A percentile compares a stretch with the other conserved stretches of the same genome.
These are phyloP conservation scores for Metrosideros polymorpha DNA, from an alignment of 441 rosid species.

Conservation along the genomic window DNA sequence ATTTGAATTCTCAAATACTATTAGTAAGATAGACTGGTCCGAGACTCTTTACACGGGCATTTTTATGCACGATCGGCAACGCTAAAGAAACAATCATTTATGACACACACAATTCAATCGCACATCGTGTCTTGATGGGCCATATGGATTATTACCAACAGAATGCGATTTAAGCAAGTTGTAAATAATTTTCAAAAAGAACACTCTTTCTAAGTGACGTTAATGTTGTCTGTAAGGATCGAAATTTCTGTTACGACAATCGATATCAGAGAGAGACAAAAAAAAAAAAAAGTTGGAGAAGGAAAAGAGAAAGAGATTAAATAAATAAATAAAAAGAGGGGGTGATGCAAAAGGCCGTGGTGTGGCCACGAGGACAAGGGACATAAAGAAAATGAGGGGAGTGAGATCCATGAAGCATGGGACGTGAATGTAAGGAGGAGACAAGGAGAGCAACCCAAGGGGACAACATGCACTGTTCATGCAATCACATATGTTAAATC, in stretches of 20 bases:
- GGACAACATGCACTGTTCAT: constrained; percentile 29
- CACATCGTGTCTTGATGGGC: neutral
- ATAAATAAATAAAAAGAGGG: no score
- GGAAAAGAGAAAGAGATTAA: neutral
- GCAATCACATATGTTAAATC: constrained; percentile 9
- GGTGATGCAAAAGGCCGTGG: neutral
- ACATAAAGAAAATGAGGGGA: constrained; percentile 9
- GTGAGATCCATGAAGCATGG: constrained; percentile 25
- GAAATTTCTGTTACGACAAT: neutral
- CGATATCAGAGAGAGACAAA: neutral
- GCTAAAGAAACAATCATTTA: neutral
- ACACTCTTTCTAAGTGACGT: neutral
- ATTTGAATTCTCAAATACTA: neutral
- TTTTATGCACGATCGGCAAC: neutral
- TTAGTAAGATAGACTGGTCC: neutral
- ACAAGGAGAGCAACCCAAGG: constrained; percentile 28
- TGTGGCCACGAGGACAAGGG: neutral
- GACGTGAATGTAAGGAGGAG: constrained; percentile 11
- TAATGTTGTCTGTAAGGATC: fast-evolving
- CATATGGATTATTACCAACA: fast-evolving
- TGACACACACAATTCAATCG: neutral
- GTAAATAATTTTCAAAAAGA: neutral
- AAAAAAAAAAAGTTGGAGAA: neutral
- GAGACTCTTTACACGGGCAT: neutral
- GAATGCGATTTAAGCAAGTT: fast-evolving